phyloP scores from a whole-genome alignment of 768 basidiomycete genomes.

The Termitomyces eurrhizus region DNA sequence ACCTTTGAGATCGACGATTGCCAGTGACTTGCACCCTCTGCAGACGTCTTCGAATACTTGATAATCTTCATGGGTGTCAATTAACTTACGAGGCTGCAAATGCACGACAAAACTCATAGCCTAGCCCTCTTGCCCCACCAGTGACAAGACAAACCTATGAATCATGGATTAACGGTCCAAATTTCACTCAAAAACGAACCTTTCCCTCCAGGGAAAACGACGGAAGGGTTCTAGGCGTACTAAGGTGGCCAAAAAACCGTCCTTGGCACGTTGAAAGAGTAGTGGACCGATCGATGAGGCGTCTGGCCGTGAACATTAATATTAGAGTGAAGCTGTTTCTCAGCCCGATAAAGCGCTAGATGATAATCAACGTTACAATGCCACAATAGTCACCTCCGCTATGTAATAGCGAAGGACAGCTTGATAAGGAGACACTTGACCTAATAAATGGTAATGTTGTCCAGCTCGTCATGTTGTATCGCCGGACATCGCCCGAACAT shows the following conservation, averaged over 20 bases:
- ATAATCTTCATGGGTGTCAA: not conserved
- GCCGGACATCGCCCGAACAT: not conserved
- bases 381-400: too few relatives aligned
- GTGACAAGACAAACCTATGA: conserved; percentile 85
- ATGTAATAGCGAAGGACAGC: too few relatives aligned
- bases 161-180: conserved; percentile 5
- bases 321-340: not conserved
- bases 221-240: conserved; percentile 51
- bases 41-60: not conserved
- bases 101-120: conserved; percentile 86
- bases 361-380: too few relatives aligned
- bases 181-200: conserved; percentile 31
- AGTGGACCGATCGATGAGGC: not conserved
- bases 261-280: not conserved
- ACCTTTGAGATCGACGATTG: conserved; percentile 77
- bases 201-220: conserved; percentile 79
- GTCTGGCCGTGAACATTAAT: not conserved
- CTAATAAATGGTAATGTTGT: not conserved
- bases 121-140: conserved; percentile 89
- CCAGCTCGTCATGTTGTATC: not conserved
- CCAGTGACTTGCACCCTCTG: conserved; percentile 79
- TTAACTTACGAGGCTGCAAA: conserved; percentile 76
- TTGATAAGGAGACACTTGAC: too few relatives aligned
- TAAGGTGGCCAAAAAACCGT: conserved; percentile 4
- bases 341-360: too few relatives aligned